Evolutionary conservation across 2,329 filamentous ascomycete species (phyloP), one percentile per base, ranked within the genome.

Genomic region (Calonectria fujianensis): DNA sequence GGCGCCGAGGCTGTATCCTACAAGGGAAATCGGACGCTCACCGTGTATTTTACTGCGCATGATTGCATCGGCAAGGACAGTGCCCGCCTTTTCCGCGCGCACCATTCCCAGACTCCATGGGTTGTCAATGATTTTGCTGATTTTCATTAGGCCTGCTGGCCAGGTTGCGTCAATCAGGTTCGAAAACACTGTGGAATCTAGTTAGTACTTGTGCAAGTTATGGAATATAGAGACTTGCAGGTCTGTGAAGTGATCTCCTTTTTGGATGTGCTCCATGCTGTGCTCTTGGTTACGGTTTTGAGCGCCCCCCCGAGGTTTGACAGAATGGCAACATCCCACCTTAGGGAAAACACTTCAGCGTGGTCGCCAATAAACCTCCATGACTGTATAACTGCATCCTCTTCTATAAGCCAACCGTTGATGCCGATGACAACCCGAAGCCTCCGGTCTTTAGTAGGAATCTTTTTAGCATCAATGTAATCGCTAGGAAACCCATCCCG

Each of bases 371-470:
- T 86, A 35, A 93, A 92, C 61, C 90, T 90, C 97, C 97, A 99
- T 0, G 94, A 94, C 32, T 91, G 89, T 4, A 73, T 75, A 24
- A 93, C 86, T n/a, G 95, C 91, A 72, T 97, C 93, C 51, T 94
- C 91, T 64, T 93, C 91, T 45, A 93, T 89, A 13, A 97, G 85
- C 93, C 96, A 98, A 14, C 97, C 97, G 64, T 92, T 94, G 69
- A 98, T 90, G 29, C 93, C 94, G 77, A 98, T 93, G 0, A 94
- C 94, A n/a, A 98, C 90, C 37, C 96, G 92, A 68, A 98, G 87
- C 51, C 94, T 90, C 74, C 94, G 91, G 77, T 93, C 89, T 37
- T 91, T 87, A 6, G 92, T 83, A 70, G 88, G 83, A 75, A 92
- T 82, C 74, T 89, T 85, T 73, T 87, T 88, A 16, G 88, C 86